Evolutionary conservation across 345 rosid species (phyloP), one percentile per base, ranked within the genome.

Genomic region (Eucalyptus microcorys): DNA sequence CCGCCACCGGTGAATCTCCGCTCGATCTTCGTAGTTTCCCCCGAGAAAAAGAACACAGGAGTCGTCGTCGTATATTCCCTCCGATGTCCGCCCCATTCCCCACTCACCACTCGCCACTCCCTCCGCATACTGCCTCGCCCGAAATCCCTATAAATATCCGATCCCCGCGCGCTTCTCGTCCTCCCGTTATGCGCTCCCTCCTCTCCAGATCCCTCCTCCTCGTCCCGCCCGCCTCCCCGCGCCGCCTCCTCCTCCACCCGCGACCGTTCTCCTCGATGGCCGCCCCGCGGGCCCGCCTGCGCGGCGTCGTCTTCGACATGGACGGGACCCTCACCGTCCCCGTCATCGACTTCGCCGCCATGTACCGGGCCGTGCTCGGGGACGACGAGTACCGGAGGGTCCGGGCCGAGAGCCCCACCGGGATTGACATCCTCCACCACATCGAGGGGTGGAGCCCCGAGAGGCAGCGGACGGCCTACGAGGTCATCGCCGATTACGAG

Each of bases 271-370:
- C 83, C 83, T 21, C 27, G 7, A 76, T 76, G 83, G 47, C 12
- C 83, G 47, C 47, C 26, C 83, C 47, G 14, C 47, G 47, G 1
- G 83, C 95, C 52, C 96, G 94, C 53, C 92, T 94, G 14, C 92
- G 95, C 57, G 96, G 98, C 30, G 92, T 96, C 71, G 96, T 96
- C 19, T 96, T 96, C 91, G 96, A 96, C 90, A 95, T 96, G 98
- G 99, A 97, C 90, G 97, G 98, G 48, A 97, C 99, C 89, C 93
- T 97, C 79, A 97, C 98, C 43, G 96, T 96, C 80, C 99, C 99
- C n/a, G 97, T 90, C 81, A 97, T 97, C 90, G 98, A 97, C 89
- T 97, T 97, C 92, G 90, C 97, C 3, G 94, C 98, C 89, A 97
- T 97, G 99, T 95, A 96, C 94, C 93, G 89, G 89, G 89, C 94